Percentiles rank a stretch among this genome's conserved stretches.
phyloP scores from a whole-genome alignment of 192 early-diverging fungal genomes.

The Backusella tuberculispora region DNA sequence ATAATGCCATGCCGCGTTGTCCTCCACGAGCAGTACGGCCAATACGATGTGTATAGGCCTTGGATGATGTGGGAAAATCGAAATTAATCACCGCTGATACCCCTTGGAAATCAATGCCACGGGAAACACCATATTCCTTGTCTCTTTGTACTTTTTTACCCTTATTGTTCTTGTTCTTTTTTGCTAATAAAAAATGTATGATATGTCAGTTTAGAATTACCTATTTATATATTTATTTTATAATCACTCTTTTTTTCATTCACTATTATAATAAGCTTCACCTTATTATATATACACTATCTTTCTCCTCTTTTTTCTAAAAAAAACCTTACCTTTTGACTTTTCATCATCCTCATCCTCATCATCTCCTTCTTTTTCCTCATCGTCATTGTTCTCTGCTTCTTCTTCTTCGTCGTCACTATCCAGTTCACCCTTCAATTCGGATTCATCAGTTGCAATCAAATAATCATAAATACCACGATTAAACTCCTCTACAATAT shows the following conservation, averaged over 20 bases:
- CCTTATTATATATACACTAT: not conserved
- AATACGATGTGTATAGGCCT: conserved; percentile 91
- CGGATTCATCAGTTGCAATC: conserved; percentile 93
- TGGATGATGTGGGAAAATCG: conserved; percentile 87
- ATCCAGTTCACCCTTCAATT: conserved; percentile 67
- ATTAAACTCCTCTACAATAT: conserved; percentile 98
- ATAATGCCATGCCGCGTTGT: conserved; percentile 85
- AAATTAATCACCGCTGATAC: conserved; percentile 96
- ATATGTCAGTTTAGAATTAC: conserved; percentile 40
- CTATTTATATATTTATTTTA: conserved; percentile 52
- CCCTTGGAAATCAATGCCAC: conserved; percentile 95
- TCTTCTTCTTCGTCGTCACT: conserved; percentile 62
- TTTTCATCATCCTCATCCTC: conserved; percentile 34
- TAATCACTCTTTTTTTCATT: conserved; percentile 43
- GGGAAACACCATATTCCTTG: conserved; percentile 92
- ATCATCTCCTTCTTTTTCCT: conserved; percentile 30
- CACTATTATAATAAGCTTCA: not conserved
- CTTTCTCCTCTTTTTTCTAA: conserved; percentile 24
- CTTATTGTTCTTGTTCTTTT: conserved; percentile 48
- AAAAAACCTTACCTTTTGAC: not conserved
- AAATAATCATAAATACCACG: conserved; percentile 94
- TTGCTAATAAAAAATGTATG: not conserved
- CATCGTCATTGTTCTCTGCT: conserved; percentile 38
- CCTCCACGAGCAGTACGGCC: conserved; percentile 95
- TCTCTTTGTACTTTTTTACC: conserved; percentile 59